Evolutionary conservation across 2,329 filamentous ascomycete species (phyloP), one percentile per base, ranked within the genome.

Genomic region (Verticillium isaacii): DNA sequence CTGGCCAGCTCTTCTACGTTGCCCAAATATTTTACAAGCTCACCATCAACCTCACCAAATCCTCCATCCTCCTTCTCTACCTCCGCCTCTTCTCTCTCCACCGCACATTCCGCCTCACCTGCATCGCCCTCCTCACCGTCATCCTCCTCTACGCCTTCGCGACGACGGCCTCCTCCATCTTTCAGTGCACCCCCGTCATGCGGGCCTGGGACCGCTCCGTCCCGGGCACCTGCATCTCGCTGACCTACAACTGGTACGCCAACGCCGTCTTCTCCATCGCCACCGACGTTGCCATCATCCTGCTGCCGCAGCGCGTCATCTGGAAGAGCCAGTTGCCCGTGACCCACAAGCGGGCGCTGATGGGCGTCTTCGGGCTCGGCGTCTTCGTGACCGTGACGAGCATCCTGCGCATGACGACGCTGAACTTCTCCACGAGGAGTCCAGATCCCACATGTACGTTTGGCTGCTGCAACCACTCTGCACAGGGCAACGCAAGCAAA

Each of bases 1-100:
- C 8, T 14, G 17, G 29, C 29, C 41, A 84, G 81, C 68, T 78
- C 23, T 85, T 83, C 68, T 84, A 79, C 63, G 68, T 81, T 32
- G 76, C 80, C 2, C 82, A 85, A 65, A 77, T 81, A 59, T 79
- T 82, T 62, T 85, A 85, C 71, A 85, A 85, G 66, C 70, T 82
- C 64, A 80, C 79, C 52, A 80, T 85, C 62, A 82, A 81, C 67
- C 70, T 83, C 36, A 83, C 80, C 2, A 85, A 85, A 65, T 70
- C 77, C 1, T 84, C 82, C 2, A 82, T 84, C 59, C 69, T 84
- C 7, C 71, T 83, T 3, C 75, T 85, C 19, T 86, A 85, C 66
- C 79, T 82, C 25, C 80, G 81, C 32, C 82, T 85, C 56, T 85
- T 85, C 62, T 74, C 80, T 56, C 45, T 50, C 19, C 45, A 23